phyloP scores from a whole-genome alignment of 768 basidiomycete species.

The Tephrocybe sp. region DNA sequence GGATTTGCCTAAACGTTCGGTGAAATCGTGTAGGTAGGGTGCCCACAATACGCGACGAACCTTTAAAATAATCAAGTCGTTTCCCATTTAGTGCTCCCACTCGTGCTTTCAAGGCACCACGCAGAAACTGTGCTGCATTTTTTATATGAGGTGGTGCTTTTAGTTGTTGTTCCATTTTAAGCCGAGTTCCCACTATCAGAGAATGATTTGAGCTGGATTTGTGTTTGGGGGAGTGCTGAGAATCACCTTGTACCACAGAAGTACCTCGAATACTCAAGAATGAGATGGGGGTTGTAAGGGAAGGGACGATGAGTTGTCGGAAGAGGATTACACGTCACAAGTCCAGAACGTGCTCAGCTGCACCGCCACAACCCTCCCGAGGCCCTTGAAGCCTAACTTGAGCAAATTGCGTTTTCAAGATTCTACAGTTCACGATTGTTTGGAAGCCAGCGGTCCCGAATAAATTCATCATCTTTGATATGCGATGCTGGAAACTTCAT shows the following conservation, averaged over 20 bases:
- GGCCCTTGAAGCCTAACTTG: too few species aligned
- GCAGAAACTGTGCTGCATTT: conserved; percentile 83
- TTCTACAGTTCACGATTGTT: too few species aligned
- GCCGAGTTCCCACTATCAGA: background rate
- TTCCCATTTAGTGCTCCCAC: conserved; percentile 93
- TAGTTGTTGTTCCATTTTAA: conserved; percentile 66
- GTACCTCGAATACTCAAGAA: background rate
- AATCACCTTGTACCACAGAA: conserved; percentile 5
- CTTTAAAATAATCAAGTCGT: conserved; percentile 97
- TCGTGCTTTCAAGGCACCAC: conserved; percentile 86
- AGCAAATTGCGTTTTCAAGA: too few species aligned
- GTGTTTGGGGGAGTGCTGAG: background rate
- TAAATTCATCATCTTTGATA: too few species aligned
- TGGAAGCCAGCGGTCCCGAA: too few species aligned
- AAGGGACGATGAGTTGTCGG: conserved; percentile 9
- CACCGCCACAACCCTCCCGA: conserved; percentile 14
- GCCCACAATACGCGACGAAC: conserved; percentile 41
- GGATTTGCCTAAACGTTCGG: conserved; percentile 67
- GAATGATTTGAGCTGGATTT: background rate
- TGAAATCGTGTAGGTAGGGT: background rate
- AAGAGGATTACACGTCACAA: conserved; percentile 17
- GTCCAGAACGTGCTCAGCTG: conserved; percentile 7
- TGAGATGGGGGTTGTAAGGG: background rate
- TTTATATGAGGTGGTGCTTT: conserved; percentile 80
- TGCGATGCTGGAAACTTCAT: too few species aligned